These are phyloP conservation scores for Cunninghamia lanceolata DNA, from an alignment of 75 land plant genomes.

Conservation along the genomic window DNA sequence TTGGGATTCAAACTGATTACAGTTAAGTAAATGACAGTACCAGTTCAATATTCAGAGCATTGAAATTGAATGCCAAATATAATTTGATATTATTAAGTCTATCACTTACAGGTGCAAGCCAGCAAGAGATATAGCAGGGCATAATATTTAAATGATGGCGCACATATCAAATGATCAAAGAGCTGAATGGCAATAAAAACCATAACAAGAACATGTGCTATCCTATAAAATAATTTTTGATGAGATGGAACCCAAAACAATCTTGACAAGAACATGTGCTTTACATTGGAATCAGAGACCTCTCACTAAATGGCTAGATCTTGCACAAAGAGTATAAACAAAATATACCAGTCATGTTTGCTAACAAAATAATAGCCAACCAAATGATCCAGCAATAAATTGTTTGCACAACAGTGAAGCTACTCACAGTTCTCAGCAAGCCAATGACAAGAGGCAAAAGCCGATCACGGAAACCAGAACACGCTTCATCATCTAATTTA, in stretches of 20 bases:
- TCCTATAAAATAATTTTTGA: neutral
- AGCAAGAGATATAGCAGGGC: neutral
- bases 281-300: neutral
- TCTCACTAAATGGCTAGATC: neutral
- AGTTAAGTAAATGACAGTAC: neutral
- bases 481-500: slow-evolving; percentile 67
- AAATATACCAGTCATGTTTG: neutral
- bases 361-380: neutral
- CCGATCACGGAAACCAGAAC: slow-evolving; percentile 60
- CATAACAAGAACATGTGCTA: neutral
- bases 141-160: neutral
- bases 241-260: neutral
- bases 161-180: neutral
- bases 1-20: neutral
- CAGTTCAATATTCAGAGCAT: neutral
- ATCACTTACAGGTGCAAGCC: neutral
- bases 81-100: neutral
- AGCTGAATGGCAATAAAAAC: neutral
- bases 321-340: neutral
- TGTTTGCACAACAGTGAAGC: neutral
- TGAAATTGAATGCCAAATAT: neutral
- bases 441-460: slow-evolving; percentile 93
- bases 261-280: neutral
- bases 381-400: neutral
- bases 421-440: slow-evolving; percentile 86